Evolutionary conservation across 805 yeast genomes (phyloP), one percentile per base, ranked within the genome.

Genomic region (Ogataea wickerhamii): DNA sequence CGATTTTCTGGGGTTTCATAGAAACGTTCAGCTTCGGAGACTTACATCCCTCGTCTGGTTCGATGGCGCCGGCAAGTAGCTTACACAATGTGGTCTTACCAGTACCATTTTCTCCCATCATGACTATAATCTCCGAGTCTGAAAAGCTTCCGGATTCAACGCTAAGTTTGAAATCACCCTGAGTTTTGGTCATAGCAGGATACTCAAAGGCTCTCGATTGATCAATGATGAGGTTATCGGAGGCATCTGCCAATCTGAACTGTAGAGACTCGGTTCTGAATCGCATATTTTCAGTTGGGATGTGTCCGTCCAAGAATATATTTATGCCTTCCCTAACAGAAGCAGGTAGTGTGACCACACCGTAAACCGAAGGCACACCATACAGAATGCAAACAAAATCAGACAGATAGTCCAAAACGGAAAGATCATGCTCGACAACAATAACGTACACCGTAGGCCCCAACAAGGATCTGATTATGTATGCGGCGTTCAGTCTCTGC

Each of bases 31-130:
- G 69, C 62, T 85, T 82, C 35, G 97, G 97, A 45, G 87, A 80
- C 58, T 80, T 78, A 44, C 70, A 62, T 41, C 87, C 87, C 51
- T 75, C 76, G 66, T 93, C 98, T 22, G 98, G 91, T 34, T 83
- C 73, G 51, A 87, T 74, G 19, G 87, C 87, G 60, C 98, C 98
- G 17, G 99, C 98, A 56, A 93, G 73, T 56, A 93, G 71, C 64
- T 84, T 86, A 77, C 97, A 91, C 72, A 93, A 82, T 12, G 99
- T 93, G 28, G 99, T 93, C 71, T 93, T 93, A 73, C 99, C 99
- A 14, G 98, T 93, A 71, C 99, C 99, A 66, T 93, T 93, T 70
- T 93, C 98, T 63, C 99, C 99, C 95, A 93, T 91, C 96, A 93
- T 87, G 41, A 93, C 98, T 56, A 93, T 75, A 55, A 93, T 93